Percentiles rank a stretch among this genome's conserved stretches.
These are phyloP conservation scores for Ceratobasidium sp. DNA, from an alignment of 1,284 basidiomycete genomes.

Conservation along the genomic window DNA sequence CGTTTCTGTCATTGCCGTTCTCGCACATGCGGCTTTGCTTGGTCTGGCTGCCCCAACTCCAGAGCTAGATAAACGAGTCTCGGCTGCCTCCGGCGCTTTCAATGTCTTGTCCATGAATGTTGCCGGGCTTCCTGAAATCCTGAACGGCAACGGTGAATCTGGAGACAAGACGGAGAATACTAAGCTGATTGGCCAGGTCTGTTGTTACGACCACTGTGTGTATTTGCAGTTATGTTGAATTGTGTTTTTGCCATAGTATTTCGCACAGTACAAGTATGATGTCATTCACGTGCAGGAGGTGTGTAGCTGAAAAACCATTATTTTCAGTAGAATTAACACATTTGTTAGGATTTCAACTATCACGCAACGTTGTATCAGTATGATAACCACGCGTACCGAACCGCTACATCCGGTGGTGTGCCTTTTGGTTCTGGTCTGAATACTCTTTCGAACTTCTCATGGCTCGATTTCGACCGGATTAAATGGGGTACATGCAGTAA, in stretches of 20 bases:
- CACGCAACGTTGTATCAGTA: conserved; percentile 58
- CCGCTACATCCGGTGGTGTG: conserved; percentile 56
- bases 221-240: not conserved
- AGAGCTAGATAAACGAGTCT: conserved; percentile 8
- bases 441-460: conserved; percentile 58
- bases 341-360: conserved; percentile 58
- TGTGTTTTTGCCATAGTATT: conserved; percentile 53
- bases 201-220: conserved; percentile 52
- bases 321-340: not conserved
- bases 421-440: conserved; percentile 59
- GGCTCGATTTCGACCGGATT: conserved; percentile 56
- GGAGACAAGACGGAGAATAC: conserved; percentile 39
- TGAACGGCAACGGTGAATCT: conserved; percentile 39
- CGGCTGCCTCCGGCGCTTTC: conserved; percentile 51
- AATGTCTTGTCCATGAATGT: conserved; percentile 58
- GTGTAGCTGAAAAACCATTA: not conserved
- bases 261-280: conserved; percentile 54
- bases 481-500: conserved; percentile 58
- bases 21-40: conserved; percentile 16
- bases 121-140: conserved; percentile 57
- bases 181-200: conserved; percentile 34
- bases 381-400: conserved; percentile 58
- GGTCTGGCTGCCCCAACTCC: conserved; percentile 6
- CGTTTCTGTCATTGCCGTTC: not conserved
- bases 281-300: conserved; percentile 60